Percentiles rank a stretch among this genome's conserved stretches.
phyloP scores from a whole-genome alignment of 2,329 filamentous ascomycete genomes.

The Fusarium palustre region DNA sequence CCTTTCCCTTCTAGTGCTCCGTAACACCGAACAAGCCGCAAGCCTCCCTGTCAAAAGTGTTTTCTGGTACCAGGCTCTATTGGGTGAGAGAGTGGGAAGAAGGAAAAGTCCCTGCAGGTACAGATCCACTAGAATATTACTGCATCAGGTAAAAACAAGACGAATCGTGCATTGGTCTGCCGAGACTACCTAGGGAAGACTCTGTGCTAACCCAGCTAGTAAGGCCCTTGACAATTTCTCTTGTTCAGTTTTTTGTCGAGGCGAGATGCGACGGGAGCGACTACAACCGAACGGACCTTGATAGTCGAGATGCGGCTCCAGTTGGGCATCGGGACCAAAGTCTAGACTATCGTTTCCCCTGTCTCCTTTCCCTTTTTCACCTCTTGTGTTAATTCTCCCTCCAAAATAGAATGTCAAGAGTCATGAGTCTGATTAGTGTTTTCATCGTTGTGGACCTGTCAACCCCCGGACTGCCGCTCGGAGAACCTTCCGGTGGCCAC shows the following conservation, averaged over 20 bases:
- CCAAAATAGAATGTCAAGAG: slow-evolving; percentile 38
- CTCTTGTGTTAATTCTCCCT: slow-evolving; percentile 3
- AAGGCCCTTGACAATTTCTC: slow-evolving; percentile 27
- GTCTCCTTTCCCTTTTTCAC: slow-evolving; percentile 6
- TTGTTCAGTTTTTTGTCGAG: slow-evolving; percentile 1
- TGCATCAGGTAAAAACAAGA: slow-evolving; percentile 25
- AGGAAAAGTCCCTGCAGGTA: slow-evolving; percentile 36
- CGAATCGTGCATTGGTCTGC: slow-evolving; percentile 34
- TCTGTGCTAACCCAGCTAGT: background rate
- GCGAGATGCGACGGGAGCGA: slow-evolving; percentile 2
- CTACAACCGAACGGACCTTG: background rate
- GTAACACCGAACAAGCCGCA: slow-evolving; percentile 14
- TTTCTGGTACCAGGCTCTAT: slow-evolving; percentile 35
- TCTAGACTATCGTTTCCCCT: slow-evolving; percentile 6
- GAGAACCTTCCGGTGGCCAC: slow-evolving; percentile 31
- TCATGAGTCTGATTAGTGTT: slow-evolving; percentile 38
- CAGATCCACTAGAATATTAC: slow-evolving; percentile 31
- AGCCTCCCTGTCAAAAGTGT: slow-evolving; percentile 26
- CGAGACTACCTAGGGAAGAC: slow-evolving; percentile 3
- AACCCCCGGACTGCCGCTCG: slow-evolving; percentile 33
- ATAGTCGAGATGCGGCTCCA: background rate
- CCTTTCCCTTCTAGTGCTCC: slow-evolving; percentile 18
- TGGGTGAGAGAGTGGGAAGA: slow-evolving; percentile 9
- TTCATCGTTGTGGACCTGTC: slow-evolving; percentile 23
- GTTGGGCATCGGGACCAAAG: slow-evolving; percentile 10